Percentiles rank a stretch among this genome's conserved stretches.
These are phyloP conservation scores for Solanum tarapatanum DNA, from an alignment of 257 asterid genomes.

Conservation along the genomic window DNA sequence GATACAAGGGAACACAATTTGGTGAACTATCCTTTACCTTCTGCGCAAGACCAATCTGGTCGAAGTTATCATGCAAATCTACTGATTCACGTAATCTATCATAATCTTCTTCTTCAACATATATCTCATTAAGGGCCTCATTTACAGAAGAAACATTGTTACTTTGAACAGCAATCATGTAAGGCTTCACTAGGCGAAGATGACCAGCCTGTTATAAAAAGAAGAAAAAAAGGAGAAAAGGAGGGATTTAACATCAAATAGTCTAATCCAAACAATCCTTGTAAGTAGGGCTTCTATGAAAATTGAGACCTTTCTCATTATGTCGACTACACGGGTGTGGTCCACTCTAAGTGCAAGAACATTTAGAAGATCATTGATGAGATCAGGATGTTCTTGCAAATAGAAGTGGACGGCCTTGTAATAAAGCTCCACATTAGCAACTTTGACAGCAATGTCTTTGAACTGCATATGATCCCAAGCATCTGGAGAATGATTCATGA, in stretches of 20 bases:
- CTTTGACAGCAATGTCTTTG: slow-evolving; percentile 92
- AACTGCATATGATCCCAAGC: slow-evolving; percentile 99
- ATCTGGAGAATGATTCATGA: slow-evolving; percentile 99
- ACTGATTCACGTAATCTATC: slow-evolving; percentile 92
- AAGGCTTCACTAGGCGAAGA: slow-evolving; percentile 87
- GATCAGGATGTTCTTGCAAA: slow-evolving; percentile 97
- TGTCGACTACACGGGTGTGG: slow-evolving; percentile 97
- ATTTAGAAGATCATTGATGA: slow-evolving; percentile 85
- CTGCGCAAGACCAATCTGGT: slow-evolving; percentile 98
- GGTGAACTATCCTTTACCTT: slow-evolving; percentile 37
- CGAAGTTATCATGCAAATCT: slow-evolving; percentile 89
- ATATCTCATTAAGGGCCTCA: slow-evolving; percentile 94
- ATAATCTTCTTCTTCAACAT: slow-evolving; percentile 97
- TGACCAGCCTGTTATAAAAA: slow-evolving; percentile 72
- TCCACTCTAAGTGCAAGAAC: slow-evolving; percentile 98
- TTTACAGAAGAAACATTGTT: slow-evolving; percentile 95
- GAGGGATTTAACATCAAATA: neutral
- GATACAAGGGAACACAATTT: neutral
- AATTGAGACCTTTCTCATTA: slow-evolving; percentile 77
- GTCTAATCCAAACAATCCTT: neutral
- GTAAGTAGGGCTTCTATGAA: neutral
- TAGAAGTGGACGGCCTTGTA: slow-evolving; percentile 99
- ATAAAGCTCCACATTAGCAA: slow-evolving; percentile 95
- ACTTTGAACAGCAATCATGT: slow-evolving; percentile 99
- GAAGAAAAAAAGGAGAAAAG: slow-evolving; percentile 6